phyloP scores from a whole-genome alignment of 75 land plant genomes.

The Cunninghamia lanceolata region DNA sequence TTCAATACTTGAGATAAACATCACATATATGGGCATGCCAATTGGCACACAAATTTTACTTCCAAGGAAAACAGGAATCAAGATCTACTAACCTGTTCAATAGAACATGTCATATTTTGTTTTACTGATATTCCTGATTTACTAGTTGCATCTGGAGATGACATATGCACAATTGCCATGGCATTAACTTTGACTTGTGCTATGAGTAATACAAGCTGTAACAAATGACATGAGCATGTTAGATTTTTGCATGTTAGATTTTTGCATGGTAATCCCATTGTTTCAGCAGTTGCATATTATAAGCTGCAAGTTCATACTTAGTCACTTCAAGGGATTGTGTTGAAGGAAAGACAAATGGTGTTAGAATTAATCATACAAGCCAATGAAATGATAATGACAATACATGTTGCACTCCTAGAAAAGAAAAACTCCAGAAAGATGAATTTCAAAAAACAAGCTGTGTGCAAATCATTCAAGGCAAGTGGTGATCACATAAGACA shows the following conservation, averaged over 20 bases:
- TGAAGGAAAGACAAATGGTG: too few relatives aligned
- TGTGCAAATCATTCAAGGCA: not conserved
- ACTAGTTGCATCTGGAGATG: slow-evolving; percentile 12
- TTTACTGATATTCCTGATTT: not conserved
- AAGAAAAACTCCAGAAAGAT: too few relatives aligned
- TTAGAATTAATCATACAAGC: too few relatives aligned
- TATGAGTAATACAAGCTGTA: slow-evolving; percentile 37
- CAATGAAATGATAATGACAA: too few relatives aligned
- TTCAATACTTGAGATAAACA: not conserved
- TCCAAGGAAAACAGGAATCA: not conserved
- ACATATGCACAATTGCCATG: slow-evolving; percentile 28
- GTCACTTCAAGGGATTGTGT: too few relatives aligned
- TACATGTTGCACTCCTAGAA: too few relatives aligned
- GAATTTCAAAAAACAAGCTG: not conserved
- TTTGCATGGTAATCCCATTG: not conserved
- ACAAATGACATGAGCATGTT: not conserved
- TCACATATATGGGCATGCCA: not conserved
- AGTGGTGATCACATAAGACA: not conserved
- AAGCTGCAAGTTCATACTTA: too few relatives aligned
- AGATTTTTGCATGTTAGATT: too few relatives aligned
- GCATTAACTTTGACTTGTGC: slow-evolving; percentile 29
- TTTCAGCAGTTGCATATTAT: too few relatives aligned
- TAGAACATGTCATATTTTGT: not conserved
- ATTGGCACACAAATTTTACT: not conserved
- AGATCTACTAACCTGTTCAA: slow-evolving; percentile 17